Percentiles rank a stretch among this genome's conserved stretches.
These are phyloP conservation scores for Colletotrichum orbiculare DNA, from an alignment of 2,329 filamentous ascomycete species.

Conservation along the genomic window DNA sequence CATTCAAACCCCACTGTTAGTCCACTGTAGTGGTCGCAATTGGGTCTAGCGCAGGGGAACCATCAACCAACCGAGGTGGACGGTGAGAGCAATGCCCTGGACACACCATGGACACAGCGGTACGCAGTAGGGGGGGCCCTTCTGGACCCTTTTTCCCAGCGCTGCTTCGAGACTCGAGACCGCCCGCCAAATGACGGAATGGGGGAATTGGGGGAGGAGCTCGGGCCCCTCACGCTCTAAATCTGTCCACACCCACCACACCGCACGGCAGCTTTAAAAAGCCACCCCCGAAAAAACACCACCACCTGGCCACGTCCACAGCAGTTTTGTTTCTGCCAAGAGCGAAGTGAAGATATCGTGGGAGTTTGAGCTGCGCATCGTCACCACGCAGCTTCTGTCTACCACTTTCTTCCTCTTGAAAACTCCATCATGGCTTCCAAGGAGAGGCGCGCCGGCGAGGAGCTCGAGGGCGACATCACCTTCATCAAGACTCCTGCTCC, in stretches of 20 bases:
- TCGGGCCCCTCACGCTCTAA: slow-evolving; percentile 23
- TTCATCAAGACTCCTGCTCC: slow-evolving; percentile 55
- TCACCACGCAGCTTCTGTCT: neutral
- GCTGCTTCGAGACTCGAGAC: neutral
- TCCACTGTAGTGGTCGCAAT: slow-evolving; percentile 1
- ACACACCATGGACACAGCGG: no score
- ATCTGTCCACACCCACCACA: slow-evolving; percentile 21
- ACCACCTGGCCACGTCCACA: neutral
- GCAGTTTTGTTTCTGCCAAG: neutral
- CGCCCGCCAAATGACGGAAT: slow-evolving; percentile 19
- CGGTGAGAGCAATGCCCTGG: no score
- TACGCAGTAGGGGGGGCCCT: no score
- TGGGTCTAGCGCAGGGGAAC: no score
- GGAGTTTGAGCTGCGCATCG: slow-evolving; percentile 12
- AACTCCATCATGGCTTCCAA: slow-evolving; percentile 37
- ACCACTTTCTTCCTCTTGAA: neutral
- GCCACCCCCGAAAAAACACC: neutral
- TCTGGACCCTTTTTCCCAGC: no score
- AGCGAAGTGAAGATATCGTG: neutral
- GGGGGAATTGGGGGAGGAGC: neutral
- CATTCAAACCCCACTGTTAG: slow-evolving; percentile 3
- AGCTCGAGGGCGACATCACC: slow-evolving; percentile 52
- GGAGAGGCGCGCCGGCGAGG: slow-evolving; percentile 35
- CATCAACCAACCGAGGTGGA: no score
- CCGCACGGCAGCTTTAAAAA: slow-evolving; percentile 21